Evolutionary conservation across 768 basidiomycete species (phyloP).

Genomic region (Roridomyces roridus): DNA sequence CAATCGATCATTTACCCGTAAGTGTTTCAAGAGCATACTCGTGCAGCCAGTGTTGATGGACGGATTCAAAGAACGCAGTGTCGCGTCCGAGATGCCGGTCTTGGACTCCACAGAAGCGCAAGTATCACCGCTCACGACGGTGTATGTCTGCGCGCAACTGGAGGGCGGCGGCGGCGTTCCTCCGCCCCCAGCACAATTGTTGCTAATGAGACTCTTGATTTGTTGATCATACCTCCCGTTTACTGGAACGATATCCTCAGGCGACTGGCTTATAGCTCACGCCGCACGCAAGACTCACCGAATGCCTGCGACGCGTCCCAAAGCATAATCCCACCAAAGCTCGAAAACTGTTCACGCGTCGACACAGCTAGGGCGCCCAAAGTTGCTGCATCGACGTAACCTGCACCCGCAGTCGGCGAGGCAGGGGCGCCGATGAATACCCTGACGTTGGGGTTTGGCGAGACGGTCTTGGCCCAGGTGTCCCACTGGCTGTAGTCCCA

Average conservation of each 20-base stretch:
- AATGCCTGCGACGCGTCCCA: slow-evolving; percentile 32
- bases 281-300: neutral
- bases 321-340: slow-evolving; percentile 64
- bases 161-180: too few species aligned
- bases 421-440: slow-evolving; percentile 58
- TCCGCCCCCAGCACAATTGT: too few species aligned
- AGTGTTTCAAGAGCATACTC: too few species aligned
- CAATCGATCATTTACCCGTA: too few species aligned
- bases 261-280: too few species aligned
- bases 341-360: slow-evolving; percentile 57
- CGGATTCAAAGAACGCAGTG: too few species aligned
- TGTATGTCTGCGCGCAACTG: too few species aligned
- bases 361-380: slow-evolving; percentile 48
- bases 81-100: too few species aligned
- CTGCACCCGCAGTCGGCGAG: slow-evolving; percentile 51
- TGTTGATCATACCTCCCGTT: slow-evolving; percentile 39
- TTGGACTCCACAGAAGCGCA: too few species aligned
- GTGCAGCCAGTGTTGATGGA: too few species aligned
- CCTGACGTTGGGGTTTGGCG: slow-evolving; percentile 64
- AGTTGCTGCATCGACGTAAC: slow-evolving; percentile 53
- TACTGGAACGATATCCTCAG: slow-evolving; percentile 26
- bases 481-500: slow-evolving; percentile 58
- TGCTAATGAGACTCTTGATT: slow-evolving; percentile 39
- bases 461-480: slow-evolving; percentile 64
- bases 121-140: too few species aligned